Base-by-base conservation (phyloP, 306 rosid genomes). In the Lagenaria siceraria region DNA sequence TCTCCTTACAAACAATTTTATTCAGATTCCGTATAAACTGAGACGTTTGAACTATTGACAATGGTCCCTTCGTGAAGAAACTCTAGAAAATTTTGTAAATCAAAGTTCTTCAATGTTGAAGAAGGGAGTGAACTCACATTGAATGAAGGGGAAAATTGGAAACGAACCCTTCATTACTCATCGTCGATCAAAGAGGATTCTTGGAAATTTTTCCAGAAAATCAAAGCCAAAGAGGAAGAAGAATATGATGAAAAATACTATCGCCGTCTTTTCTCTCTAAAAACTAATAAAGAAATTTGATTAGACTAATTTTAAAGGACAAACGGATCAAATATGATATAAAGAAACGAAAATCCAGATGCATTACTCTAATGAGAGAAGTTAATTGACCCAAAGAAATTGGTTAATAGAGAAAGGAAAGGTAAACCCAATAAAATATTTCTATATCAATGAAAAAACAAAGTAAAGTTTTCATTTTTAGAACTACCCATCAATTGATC, bases 81-180 rank as follows among this genome's bases (percentile, higher is more conserved):
- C 33, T 68, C 74, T 19, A 21, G 27, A 43, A 69, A 69, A 43
- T 6, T 69, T 15, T 11, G 56, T 22, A 43, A 24, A 69, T 69
- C 75, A 21, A 24, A 69, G 56, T 68, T n/a, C n/a, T 8, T 64
- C 74, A 38, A 66, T 66, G 74, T 66, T 38, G 75, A 69, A 21
- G 35, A 69, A 21, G 35, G 38, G 19, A 69, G 36, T 69, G 36
- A 69, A 69, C 75, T 43, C 53, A 73, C 60, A 7, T 29, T 73
- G 77, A 49, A 48, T 4, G 33, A 73, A 10, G 15, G 8, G 8
- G 40, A 1, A 71, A 46, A 25, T 3, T 7, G 33, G 38, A 46
- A 24, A 7, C 7, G n/a, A 22, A 43, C 56, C 75, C 54, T 70
- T 17, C 56, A 43, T 25, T 21, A 38, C 38, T 70, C 36, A 21